phyloP scores from a whole-genome alignment of 2,329 filamentous ascomycete genomes.

The Aspergillus nomiae region DNA sequence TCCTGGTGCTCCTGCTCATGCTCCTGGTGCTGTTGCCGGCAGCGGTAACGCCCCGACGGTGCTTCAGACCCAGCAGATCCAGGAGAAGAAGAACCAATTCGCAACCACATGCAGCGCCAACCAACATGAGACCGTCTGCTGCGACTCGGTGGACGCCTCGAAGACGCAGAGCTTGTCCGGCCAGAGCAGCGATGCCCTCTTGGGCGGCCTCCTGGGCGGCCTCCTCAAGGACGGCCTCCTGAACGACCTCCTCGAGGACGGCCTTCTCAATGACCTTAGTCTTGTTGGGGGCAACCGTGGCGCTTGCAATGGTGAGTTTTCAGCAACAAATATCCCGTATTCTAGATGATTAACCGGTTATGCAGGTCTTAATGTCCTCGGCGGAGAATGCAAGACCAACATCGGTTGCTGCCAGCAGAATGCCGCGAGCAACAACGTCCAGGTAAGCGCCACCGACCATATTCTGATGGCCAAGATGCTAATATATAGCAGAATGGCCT shows the following conservation, averaged over 20 bases:
- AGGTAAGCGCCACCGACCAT: not conserved
- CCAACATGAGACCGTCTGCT: not conserved
- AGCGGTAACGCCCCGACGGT: not conserved
- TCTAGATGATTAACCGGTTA: not conserved
- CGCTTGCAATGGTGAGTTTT: not conserved
- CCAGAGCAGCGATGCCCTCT: not conserved
- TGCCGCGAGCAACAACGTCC: not conserved
- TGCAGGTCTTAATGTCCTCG: not conserved
- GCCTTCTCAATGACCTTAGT: not conserved
- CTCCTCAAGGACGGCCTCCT: not conserved
- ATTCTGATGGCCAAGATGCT: not conserved
- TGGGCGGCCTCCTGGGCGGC: not conserved
- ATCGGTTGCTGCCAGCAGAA: conserved; percentile 15
- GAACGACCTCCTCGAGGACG: no score
- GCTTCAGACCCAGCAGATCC: not conserved
- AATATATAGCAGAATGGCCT: not conserved
- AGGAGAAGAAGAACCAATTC: not conserved
- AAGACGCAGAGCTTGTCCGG: not conserved
- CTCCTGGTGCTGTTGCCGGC: not conserved
- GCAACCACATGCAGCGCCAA: not conserved
- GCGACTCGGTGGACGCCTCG: not conserved
- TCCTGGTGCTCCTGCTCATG: not conserved
- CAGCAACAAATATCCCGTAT: not conserved
- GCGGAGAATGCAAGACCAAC: conserved; percentile 1
- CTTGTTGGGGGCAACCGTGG: not conserved